Conservation (phyloP, 805 yeast species). For the Wickerhamomyces sydowiorum region DNA sequence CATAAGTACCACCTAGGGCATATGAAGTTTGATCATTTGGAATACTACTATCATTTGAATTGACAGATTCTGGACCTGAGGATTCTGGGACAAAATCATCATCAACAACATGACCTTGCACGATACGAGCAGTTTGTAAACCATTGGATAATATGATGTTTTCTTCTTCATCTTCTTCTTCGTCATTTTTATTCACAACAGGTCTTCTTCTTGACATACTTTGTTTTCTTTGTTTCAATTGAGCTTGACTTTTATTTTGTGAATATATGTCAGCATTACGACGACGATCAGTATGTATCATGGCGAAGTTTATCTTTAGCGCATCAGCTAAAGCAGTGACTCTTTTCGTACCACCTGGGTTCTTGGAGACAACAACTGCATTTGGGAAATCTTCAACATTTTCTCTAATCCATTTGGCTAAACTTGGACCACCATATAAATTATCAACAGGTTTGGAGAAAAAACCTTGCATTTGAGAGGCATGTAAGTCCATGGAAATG, state of each 20-base stretch:
- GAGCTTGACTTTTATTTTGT: constrained; percentile 31
- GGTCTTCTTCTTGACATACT: constrained; percentile 41
- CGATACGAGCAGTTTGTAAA: constrained; percentile 92
- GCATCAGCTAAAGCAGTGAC: constrained; percentile 98
- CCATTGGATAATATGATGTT: constrained; percentile 69
- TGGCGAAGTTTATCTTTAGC: constrained; percentile 91
- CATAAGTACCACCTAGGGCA: constrained; percentile 77
- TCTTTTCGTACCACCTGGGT: constrained; percentile 98
- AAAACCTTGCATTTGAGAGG: constrained; percentile 99
- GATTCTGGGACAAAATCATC: constrained; percentile 55
- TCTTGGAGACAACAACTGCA: constrained; percentile 96
- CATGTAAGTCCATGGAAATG: constrained; percentile 92
- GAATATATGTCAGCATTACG: constrained; percentile 64
- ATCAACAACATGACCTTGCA: constrained; percentile 94
- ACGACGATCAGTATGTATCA: constrained; percentile 98
- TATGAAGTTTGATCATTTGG: constrained; percentile 32
- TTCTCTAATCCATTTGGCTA: constrained; percentile 93
- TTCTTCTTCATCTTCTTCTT: constrained; percentile 54
- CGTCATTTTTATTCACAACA: constrained; percentile 32
- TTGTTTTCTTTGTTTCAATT: constrained; percentile 38
- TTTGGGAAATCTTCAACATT: constrained; percentile 79
- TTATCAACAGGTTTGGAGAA: constrained; percentile 97
- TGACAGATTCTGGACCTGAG: constrained; percentile 25
- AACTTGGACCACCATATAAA: constrained; percentile 91
- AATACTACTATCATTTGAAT: constrained; percentile 21